Conservation (phyloP, 2,329 filamentous ascomycete genomes). For the Cladosporium phlei region DNA sequence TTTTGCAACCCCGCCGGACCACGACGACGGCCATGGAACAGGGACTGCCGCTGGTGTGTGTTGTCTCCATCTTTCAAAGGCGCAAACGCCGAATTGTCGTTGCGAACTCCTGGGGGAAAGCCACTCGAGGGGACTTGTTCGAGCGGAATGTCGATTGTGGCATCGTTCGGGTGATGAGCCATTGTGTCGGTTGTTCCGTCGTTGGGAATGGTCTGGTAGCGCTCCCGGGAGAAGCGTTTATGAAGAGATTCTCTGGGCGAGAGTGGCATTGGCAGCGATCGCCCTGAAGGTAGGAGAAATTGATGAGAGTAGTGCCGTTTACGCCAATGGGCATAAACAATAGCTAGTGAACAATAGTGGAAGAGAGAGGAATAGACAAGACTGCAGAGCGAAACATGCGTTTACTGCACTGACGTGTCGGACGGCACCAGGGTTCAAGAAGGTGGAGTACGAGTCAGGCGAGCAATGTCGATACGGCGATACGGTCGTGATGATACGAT, state of each 20-base stretch:
- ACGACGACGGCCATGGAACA: constrained; percentile 34
- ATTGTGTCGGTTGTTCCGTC: constrained; percentile 15
- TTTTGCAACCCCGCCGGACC: constrained; percentile 27
- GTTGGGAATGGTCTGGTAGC: constrained; percentile 24
- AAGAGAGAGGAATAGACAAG: not conserved
- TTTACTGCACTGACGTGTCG: constrained; percentile 10
- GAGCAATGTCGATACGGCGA: too few relatives aligned
- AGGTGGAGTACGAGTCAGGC: too few relatives aligned
- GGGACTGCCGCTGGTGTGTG: constrained; percentile 27
- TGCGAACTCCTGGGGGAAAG: constrained; percentile 28
- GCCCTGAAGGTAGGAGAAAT: too few relatives aligned
- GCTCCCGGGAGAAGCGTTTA: constrained; percentile 29
- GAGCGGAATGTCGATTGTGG: constrained; percentile 59
- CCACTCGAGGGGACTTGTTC: constrained; percentile 48
- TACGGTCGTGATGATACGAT: too few relatives aligned
- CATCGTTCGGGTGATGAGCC: constrained; percentile 39
- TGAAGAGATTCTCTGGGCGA: constrained; percentile 12
- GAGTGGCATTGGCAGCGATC: constrained; percentile 12
- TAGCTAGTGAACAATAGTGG: not conserved
- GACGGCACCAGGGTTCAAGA: not conserved
- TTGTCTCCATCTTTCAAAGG: constrained; percentile 25
- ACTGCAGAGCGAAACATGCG: not conserved
- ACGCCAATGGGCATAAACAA: not conserved
- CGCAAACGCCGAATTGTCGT: constrained; percentile 32
- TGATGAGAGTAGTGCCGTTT: too few relatives aligned